These are phyloP conservation scores for Corrigiola litoralis DNA, from an alignment of 179 eudicot species.

Conservation along the genomic window DNA sequence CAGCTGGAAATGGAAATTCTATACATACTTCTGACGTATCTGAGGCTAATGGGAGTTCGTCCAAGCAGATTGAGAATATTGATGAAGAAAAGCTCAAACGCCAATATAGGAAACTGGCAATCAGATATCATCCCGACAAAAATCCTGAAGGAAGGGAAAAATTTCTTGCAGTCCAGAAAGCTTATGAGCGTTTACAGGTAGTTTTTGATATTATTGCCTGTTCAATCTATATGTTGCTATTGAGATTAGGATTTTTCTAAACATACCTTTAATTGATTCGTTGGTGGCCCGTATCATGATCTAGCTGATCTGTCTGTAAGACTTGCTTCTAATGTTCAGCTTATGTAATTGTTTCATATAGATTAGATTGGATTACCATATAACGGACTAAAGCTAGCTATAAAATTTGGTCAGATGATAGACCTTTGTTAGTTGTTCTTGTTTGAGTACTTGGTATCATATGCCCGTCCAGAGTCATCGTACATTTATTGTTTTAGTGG, in stretches of 20 bases:
- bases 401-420: no score
- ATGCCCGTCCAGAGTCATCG: no score
- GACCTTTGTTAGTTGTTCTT: not conserved
- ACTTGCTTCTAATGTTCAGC: no score
- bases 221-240: not conserved
- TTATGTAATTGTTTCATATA: no score
- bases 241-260: conserved; percentile 2
- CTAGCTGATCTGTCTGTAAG: no score
- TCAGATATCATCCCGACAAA: conserved; percentile 98
- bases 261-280: not conserved
- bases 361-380: no score
- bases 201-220: conserved; percentile 1
- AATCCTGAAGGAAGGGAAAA: conserved; percentile 99
- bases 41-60: conserved; percentile 56
- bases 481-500: no score
- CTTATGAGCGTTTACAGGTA: conserved; percentile 98
- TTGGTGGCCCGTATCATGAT: not conserved
- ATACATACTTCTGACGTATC: conserved; percentile 35
- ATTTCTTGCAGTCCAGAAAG: conserved; percentile 98
- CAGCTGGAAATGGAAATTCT: conserved; percentile 51
- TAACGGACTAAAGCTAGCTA: no score
- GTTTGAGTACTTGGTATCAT: not conserved
- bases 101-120: conserved; percentile 94
- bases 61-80: conserved; percentile 81
- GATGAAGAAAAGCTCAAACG: conserved; percentile 99